Evolutionary conservation across 768 basidiomycete genomes (phyloP), one percentile per base, ranked within the genome.

Genomic region (Phaeolepiota aurea): DNA sequence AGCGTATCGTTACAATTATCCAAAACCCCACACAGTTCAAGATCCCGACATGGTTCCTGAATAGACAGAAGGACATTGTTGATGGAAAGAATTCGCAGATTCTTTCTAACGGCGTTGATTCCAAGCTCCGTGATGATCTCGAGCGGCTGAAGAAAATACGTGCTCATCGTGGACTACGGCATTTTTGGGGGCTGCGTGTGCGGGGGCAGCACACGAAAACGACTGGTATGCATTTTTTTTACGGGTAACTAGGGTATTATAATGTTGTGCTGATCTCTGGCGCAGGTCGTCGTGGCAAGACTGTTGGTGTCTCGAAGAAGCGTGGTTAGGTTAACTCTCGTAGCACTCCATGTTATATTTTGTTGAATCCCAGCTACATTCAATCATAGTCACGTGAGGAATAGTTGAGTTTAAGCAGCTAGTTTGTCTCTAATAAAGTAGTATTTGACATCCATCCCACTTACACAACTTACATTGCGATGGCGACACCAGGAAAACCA

Each of bases 1-100:
- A 99, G 71, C 91, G 96, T 43, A 77, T 99, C 51, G 96, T 99
- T 51, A 98, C 88, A 44, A 98, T 99, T 66, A 94, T 99, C 64
- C 96, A 98, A 72, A 97, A 93, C 71, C 96, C 96, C 20, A 86
- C 87, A 4, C 94, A 98, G 65, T 99, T 94, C 83, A 99, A 99
- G 76, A 96, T 99, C 62, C 96, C 96, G 13, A 77, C 81, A 31
- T 99, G 94, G 94, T 98, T 99, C 79, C 66, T 98, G 64, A 99
- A 98, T 79, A 89, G 96, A 67, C 96, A 98, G 64, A 89, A 89
- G 65, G 94, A 98, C 60, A 91, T 96, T 40, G 79, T 89, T 47
- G 96, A 98, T 51, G 96, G 96, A 62, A 98, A 97, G 69, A 82
- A 92, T 71, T 81, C 77, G 37, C 96, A 99, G 69, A 85, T 96